These are phyloP conservation scores for Kalmanozyma brasiliensis DNA, from an alignment of 1,284 basidiomycete genomes.

Conservation along the genomic window DNA sequence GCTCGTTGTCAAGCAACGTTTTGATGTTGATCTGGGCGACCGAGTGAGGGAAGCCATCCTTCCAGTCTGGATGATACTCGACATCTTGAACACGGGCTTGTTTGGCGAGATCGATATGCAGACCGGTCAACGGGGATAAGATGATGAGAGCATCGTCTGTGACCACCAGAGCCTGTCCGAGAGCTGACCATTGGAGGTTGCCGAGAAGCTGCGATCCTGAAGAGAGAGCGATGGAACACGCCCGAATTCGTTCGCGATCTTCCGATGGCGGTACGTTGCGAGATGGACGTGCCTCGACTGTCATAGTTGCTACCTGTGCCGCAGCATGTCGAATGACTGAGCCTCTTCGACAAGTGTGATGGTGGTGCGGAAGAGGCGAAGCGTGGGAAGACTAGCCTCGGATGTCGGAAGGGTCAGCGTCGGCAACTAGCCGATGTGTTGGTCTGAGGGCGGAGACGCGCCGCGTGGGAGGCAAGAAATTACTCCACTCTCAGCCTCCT, in stretches of 20 bases:
- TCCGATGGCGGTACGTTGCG: neutral
- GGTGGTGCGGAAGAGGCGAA: neutral
- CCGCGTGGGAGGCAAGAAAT: slow-evolving; percentile 12
- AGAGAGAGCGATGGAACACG: slow-evolving; percentile 30
- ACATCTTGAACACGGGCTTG: slow-evolving; percentile 27
- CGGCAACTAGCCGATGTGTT: slow-evolving; percentile 22
- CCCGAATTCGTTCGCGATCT: slow-evolving; percentile 11
- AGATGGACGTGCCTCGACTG: neutral
- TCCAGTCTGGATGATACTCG: slow-evolving; percentile 37
- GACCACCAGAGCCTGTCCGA: slow-evolving; percentile 36
- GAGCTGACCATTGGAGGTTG: slow-evolving; percentile 42
- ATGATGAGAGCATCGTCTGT: slow-evolving; percentile 34
- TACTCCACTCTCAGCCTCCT: slow-evolving; percentile 19
- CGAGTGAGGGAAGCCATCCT: slow-evolving; percentile 38
- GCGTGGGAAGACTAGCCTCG: neutral
- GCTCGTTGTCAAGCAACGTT: slow-evolving; percentile 32
- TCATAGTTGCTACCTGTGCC: neutral
- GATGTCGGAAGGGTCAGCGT: neutral
- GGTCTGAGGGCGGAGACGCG: slow-evolving; percentile 26
- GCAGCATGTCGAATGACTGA: neutral
- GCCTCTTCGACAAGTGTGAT: slow-evolving; percentile 2
- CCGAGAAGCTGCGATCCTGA: slow-evolving; percentile 14
- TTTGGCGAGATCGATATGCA: slow-evolving; percentile 18
- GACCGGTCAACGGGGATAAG: slow-evolving; percentile 20
- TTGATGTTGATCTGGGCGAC: slow-evolving; percentile 36